Percentiles rank a stretch among this genome's conserved stretches.
These are phyloP conservation scores for Euphorbia celastroides DNA, from an alignment of 441 rosid species.

Conservation along the genomic window DNA sequence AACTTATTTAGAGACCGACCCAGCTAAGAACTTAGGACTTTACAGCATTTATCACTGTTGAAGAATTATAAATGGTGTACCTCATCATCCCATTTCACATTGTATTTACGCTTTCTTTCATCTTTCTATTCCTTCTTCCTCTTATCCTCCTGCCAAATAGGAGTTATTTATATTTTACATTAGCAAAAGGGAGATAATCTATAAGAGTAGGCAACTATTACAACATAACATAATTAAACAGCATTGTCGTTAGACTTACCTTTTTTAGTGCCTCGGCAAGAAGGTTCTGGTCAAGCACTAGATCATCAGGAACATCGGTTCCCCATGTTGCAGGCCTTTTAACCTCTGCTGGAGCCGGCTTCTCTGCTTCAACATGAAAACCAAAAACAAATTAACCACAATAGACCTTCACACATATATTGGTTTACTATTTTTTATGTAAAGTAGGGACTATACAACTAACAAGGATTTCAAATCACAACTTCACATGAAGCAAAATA, in stretches of 20 bases:
- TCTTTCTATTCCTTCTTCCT: constrained; percentile 69
- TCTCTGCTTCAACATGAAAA: constrained; percentile 42
- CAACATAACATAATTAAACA: neutral
- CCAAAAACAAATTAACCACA: too few relatives aligned
- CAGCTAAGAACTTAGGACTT: too few relatives aligned
- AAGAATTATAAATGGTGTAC: neutral
- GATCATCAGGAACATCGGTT: constrained; percentile 60
- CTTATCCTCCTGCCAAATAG: constrained; percentile 71
- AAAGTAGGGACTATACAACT: too few relatives aligned
- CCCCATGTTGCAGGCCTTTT: constrained; percentile 77
- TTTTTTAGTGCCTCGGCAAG: constrained; percentile 72
- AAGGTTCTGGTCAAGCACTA: constrained; percentile 59
- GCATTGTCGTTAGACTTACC: constrained; percentile 30
- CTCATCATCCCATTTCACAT: constrained; percentile 50
- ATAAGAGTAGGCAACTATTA: too few relatives aligned
- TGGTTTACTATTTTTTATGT: too few relatives aligned
- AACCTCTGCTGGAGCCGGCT: constrained; percentile 42
- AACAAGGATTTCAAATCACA: too few relatives aligned
- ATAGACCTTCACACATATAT: too few relatives aligned
- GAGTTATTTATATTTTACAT: too few relatives aligned
- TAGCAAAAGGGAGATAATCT: neutral
- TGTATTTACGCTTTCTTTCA: constrained; percentile 89
- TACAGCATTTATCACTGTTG: too few relatives aligned
- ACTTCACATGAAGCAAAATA: too few relatives aligned
- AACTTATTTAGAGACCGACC: neutral